These are phyloP conservation scores for Cutaneotrichosporon cutaneum DNA, from an alignment of 1,284 basidiomycete species.

Conservation along the genomic window DNA sequence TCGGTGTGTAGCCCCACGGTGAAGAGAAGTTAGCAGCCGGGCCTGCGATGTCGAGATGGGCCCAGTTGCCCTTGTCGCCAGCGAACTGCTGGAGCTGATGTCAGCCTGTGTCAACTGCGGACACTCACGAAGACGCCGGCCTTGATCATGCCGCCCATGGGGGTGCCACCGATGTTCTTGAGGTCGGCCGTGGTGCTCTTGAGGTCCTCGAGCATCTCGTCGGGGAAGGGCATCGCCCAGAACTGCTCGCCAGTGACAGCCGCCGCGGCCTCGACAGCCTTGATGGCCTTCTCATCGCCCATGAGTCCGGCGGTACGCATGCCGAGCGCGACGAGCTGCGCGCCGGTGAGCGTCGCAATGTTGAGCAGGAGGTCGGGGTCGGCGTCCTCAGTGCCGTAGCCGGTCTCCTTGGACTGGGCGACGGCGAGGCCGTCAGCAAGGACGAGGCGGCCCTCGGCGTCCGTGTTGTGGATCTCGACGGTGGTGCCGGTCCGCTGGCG, in stretches of 20 bases:
- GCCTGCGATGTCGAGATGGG: slow-evolving; percentile 26
- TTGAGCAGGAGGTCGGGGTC: slow-evolving; percentile 24
- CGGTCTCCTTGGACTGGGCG: slow-evolving; percentile 20
- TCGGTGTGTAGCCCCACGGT: slow-evolving; percentile 20
- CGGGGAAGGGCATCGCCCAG: slow-evolving; percentile 27
- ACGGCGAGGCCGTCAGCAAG: slow-evolving; percentile 24
- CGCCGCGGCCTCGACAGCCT: slow-evolving; percentile 15
- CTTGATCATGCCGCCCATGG: slow-evolving; percentile 24
- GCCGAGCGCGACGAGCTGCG: slow-evolving; percentile 23
- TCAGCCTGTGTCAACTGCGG: neutral
- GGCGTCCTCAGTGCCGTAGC: slow-evolving; percentile 24
- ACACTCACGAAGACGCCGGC: slow-evolving; percentile 22
- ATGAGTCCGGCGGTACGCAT: slow-evolving; percentile 24
- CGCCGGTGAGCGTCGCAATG: slow-evolving; percentile 25
- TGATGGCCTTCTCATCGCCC: slow-evolving; percentile 24
- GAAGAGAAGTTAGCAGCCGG: slow-evolving; percentile 21
- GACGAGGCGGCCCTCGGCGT: slow-evolving; percentile 27
- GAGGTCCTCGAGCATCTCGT: slow-evolving; percentile 25
- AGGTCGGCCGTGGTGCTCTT: slow-evolving; percentile 21
- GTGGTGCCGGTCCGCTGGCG: slow-evolving; percentile 22
- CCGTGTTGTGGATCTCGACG: slow-evolving; percentile 25
- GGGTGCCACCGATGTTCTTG: slow-evolving; percentile 19
- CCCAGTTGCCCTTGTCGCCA: slow-evolving; percentile 26
- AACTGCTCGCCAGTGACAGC: slow-evolving; percentile 18
- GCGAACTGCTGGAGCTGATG: slow-evolving; percentile 23